Evolutionary conservation across 208 protist species (phyloP), one percentile per base, ranked within the genome.

Genomic region (Porcisia deanei): DNA sequence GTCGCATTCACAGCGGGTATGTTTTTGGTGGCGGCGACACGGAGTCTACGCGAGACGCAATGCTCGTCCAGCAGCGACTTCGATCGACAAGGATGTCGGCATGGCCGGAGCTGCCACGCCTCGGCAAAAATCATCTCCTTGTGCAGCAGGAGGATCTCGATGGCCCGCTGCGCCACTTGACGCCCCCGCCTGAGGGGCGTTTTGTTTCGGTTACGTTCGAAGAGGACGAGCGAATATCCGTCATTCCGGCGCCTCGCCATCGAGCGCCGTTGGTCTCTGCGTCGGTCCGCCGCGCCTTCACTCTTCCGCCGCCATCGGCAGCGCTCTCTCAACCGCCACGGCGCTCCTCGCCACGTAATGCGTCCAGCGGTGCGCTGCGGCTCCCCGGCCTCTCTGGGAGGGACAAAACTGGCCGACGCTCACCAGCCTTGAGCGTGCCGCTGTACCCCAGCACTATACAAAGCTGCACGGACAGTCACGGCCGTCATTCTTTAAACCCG

Each of bases 1-100:
- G 85, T 61, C 83, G 83, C 34, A 67, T 81, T n/a, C 84, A 87
- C 75, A 79, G 76, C 73, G 85, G 79, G 8, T 85, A 82, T 66
- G 37, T 86, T 47, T 88, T 87, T 60, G 76, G 78, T 20, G 82
- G 76, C 14, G 57, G 30, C 18, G 18, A 43, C 8, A 77, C 64
- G 20, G 64, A n/a, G 22, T 20, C 25, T 7, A 37, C 49, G 14
- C 65, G 66, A 1, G 53, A 70, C 14, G 49, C 75, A 5, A 60
- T 59, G 54, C 75, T 83, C 10, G 67, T 71, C 49, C 81, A 85
- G 37, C 71, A 67, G 78, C 78, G 78, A 45, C 66, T 69, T 65
- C 78, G 78, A 8, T 60, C 72, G 30, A 37, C 66, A 53, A 37
- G 45, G 58, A 75, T 70, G 52, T 64, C 45, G 4, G 73, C 54